Evolutionary conservation across 345 rosid species (phyloP).

Genomic region (Schrenkiella parvula): DNA sequence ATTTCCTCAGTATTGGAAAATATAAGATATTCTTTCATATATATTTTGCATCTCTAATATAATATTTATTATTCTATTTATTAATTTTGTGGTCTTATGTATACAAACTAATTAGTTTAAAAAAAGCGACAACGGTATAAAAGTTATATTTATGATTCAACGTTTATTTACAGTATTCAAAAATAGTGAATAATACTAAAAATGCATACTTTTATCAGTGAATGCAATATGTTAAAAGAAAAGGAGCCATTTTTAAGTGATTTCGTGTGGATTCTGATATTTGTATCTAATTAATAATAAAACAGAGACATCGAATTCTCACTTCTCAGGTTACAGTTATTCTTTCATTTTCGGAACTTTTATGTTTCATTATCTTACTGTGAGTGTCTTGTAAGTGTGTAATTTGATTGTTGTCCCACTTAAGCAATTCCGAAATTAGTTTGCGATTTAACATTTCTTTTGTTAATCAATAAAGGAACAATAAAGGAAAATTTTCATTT

Average conservation of each 20-base stretch:
- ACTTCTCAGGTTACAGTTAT: not conserved
- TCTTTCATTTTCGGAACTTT: not conserved
- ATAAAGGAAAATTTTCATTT: not conserved
- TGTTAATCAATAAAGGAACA: not conserved
- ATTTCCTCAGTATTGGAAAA: no score
- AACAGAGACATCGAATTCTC: not conserved
- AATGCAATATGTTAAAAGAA: not conserved
- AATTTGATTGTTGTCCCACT: not conserved
- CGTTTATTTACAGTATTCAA: not conserved
- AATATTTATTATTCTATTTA: no score
- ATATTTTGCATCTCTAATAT: no score
- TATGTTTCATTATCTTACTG: not conserved
- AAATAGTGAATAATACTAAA: not conserved
- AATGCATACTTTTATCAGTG: not conserved
- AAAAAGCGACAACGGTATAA: no score
- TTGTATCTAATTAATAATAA: not conserved
- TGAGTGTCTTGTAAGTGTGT: not conserved
- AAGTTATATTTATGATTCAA: not conserved
- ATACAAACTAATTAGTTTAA: no score
- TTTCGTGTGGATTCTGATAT: not conserved
- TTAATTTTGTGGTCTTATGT: no score
- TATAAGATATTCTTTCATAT: no score
- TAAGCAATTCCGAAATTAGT: not conserved
- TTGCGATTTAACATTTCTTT: not conserved
- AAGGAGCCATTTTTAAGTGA: not conserved